A percentile compares a stretch with the other conserved stretches of the same genome.
Evolutionary conservation across 2,329 filamentous ascomycete species (phyloP).

Genomic region (Pezizomycotina sp.): DNA sequence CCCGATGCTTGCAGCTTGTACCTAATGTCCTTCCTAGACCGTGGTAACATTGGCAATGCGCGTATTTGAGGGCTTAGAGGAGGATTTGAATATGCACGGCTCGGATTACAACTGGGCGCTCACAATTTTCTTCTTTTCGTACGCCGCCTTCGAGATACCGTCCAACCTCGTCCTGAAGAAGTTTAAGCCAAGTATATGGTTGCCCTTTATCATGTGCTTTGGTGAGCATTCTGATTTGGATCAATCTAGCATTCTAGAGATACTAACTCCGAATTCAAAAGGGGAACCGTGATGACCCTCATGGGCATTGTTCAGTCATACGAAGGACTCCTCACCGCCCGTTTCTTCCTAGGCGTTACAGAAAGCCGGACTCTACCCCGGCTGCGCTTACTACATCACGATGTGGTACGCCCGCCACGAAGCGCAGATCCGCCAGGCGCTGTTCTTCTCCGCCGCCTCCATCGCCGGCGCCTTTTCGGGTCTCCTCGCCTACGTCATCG

Average conservation of each 20-base stretch:
- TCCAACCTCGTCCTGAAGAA: conserved; percentile 33
- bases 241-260: too few species aligned
- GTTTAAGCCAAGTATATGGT: conserved; percentile 36
- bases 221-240: conserved; percentile 3
- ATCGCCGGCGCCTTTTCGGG: conserved; percentile 45
- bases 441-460: conserved; percentile 44
- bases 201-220: conserved; percentile 34
- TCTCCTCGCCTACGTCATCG: conserved; percentile 43
- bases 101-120: conserved; percentile 31
- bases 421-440: conserved; percentile 39
- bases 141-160: conserved; percentile 40
- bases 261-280: too few species aligned
- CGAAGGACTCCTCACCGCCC: conserved; percentile 25
- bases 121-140: conserved; percentile 31
- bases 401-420: conserved; percentile 51
- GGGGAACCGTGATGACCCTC: conserved; percentile 39
- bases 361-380: conserved; percentile 40
- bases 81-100: conserved; percentile 37
- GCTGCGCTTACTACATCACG: conserved; percentile 45
- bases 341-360: conserved; percentile 25
- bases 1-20: conserved; percentile 40
- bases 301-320: conserved; percentile 37
- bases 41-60: conserved; percentile 45
- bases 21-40: conserved; percentile 40
- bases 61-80: conserved; percentile 40